A percentile compares a stretch with the other conserved stretches of the same genome.
These are phyloP conservation scores for Entomortierella lignicola DNA, from an alignment of 192 early-diverging fungal species.

Conservation along the genomic window DNA sequence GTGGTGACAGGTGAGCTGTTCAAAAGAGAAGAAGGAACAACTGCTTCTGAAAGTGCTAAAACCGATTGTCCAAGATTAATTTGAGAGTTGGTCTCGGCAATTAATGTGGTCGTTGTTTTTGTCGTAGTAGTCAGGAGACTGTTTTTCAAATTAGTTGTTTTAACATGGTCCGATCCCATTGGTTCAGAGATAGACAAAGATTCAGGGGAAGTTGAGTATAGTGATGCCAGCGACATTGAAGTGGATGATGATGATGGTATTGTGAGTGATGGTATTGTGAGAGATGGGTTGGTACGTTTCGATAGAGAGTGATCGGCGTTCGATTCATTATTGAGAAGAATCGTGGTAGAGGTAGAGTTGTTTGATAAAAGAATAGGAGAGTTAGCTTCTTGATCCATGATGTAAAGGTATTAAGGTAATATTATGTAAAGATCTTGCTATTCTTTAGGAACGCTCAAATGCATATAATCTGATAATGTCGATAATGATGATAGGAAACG, in stretches of 20 bases:
- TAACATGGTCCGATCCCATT: neutral
- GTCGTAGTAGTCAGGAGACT: no score
- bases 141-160: neutral
- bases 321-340: neutral
- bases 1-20: neutral
- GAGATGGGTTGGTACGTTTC: neutral
- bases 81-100: neutral
- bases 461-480: no score
- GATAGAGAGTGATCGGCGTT: neutral
- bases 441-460: no score
- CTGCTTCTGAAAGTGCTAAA: neutral
- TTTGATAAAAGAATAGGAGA: neutral
- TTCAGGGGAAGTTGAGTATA: neutral
- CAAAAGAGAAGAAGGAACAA: no score
- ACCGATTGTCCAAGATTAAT: neutral
- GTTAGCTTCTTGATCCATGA: constrained; percentile 1
- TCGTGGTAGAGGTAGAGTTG: neutral
- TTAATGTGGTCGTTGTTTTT: neutral
- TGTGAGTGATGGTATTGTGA: no score
- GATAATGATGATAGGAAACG: neutral
- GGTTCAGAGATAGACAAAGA: neutral
- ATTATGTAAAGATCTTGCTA: no score
- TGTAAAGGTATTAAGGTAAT: neutral
- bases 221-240: constrained; percentile 7
- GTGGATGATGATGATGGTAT: constrained; percentile 3